phyloP scores from a whole-genome alignment of 129 eudicot genomes.

The Arctium lappa region DNA sequence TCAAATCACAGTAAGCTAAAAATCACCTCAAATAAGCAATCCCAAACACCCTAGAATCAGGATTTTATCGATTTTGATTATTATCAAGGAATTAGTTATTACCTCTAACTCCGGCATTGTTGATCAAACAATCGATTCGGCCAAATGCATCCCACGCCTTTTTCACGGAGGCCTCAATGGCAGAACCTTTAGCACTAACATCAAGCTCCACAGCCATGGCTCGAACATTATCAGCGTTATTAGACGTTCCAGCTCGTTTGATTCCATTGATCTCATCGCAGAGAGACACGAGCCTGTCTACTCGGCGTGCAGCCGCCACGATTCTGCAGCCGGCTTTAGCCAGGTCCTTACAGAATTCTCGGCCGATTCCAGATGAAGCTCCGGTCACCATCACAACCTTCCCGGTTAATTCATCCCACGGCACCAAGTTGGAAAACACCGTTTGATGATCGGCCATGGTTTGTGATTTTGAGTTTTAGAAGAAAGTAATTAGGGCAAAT shows the following conservation, averaged over 20 bases:
- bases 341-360: slow-evolving; percentile 59
- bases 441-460: slow-evolving; percentile 5
- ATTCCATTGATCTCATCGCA: slow-evolving; percentile 54
- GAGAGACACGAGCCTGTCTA: slow-evolving; percentile 50
- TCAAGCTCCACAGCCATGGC: slow-evolving; percentile 35
- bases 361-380: slow-evolving; percentile 77
- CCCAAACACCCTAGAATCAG: background rate
- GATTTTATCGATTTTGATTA: background rate
- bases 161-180: slow-evolving; percentile 28
- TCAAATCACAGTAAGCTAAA: no score
- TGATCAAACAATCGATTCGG: slow-evolving; percentile 47
- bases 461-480: background rate
- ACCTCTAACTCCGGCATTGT: slow-evolving; percentile 69
- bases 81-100: background rate
- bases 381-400: slow-evolving; percentile 89
- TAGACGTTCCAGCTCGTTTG: background rate
- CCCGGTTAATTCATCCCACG: slow-evolving; percentile 47
- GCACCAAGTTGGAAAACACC: slow-evolving; percentile 23
- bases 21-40: no score
- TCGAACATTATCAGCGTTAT: background rate
- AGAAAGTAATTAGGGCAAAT: background rate
- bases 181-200: slow-evolving; percentile 18
- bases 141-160: slow-evolving; percentile 35
- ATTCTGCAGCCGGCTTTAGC: slow-evolving; percentile 67
- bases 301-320: slow-evolving; percentile 75